Evolutionary conservation across 2,329 filamentous ascomycete genomes (phyloP), one percentile per base, ranked within the genome.

Genomic region (Emergomyces orientalis): DNA sequence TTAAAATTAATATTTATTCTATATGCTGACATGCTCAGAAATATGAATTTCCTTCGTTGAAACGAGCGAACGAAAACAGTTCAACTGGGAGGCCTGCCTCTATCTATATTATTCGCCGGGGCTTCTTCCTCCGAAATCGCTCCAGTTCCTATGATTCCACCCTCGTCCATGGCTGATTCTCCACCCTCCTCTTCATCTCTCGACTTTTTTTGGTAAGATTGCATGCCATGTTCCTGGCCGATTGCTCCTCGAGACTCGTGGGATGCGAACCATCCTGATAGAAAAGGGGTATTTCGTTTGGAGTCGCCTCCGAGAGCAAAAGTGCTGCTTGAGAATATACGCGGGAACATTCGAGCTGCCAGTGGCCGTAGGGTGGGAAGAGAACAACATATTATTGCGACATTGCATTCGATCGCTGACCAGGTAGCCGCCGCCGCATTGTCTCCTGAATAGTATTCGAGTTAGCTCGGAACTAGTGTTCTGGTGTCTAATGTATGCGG

Each of bases 331-430:
- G 60, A 39, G 17, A 34, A 49, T 19, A 49, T 25, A 9, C n/a
- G 25, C 34, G 60, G 60, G 30, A 58, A 62, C 30, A 62, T 43
- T 32, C n/a, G 37, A 37, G 51, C 39, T 25, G 58, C 25, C 39
- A 62, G 51, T 25, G 60, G 54, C 37, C 60, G 60, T 17, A 62
- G 32, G 27, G 51, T 62, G 6, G 76, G 75, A 52, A 78, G 73
- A 49, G 71, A 76, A 60, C 74, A 74, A 66, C 75, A 77, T 49
- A 78, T 74, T 39, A 78, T 77, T 25, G 73, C 75, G 59, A 76
- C 69, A 52, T 77, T 77, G 65, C 74, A 72, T 69, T 78, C 76
- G 45, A 77, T 70, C 17, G 75, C 71, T 11, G 75, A 77, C 76
- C 76, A 78, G 57, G 75, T 74, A 65, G 79, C 78, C 41, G 78